Conservation (phyloP, 23 red algal species). For the Gracilaria vermiculophylla region DNA sequence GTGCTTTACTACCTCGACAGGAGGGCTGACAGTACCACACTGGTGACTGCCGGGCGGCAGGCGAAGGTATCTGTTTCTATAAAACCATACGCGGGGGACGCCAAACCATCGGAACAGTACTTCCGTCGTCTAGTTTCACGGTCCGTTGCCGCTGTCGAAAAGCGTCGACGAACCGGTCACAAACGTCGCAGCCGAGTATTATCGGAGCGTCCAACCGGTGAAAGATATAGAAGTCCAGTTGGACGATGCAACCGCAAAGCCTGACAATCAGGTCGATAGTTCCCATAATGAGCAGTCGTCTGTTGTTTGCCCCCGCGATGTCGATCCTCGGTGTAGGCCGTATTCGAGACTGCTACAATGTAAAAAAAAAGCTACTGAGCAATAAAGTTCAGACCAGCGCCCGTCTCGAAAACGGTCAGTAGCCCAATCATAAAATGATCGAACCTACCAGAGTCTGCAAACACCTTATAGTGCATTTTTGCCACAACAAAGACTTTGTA, state of each 20-base stretch:
- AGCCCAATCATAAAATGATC: background rate
- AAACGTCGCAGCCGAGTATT: background rate
- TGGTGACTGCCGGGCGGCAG: no score
- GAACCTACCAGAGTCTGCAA: background rate
- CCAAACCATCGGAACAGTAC: background rate
- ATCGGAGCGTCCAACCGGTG: background rate
- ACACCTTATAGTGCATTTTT: background rate
- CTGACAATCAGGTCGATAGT: background rate
- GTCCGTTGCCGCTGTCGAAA: background rate
- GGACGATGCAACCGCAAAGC: background rate
- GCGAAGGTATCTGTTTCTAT: no score
- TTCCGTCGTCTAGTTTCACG: background rate
- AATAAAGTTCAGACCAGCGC: slow-evolving; percentile 1
- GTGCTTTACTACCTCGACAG: no score
- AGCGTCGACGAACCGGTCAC: slow-evolving; percentile 8
- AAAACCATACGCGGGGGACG: background rate
- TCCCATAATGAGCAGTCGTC: background rate
- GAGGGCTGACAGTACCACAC: no score
- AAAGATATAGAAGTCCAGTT: background rate
- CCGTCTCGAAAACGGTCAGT: background rate
- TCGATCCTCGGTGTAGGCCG: background rate
- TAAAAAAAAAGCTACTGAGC: background rate
- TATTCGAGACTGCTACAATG: background rate
- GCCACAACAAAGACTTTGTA: slow-evolving; percentile 3
- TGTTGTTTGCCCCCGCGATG: slow-evolving; percentile 17